phyloP scores from a whole-genome alignment of 2,329 filamentous ascomycete genomes.

The Colletotrichum sp. region DNA sequence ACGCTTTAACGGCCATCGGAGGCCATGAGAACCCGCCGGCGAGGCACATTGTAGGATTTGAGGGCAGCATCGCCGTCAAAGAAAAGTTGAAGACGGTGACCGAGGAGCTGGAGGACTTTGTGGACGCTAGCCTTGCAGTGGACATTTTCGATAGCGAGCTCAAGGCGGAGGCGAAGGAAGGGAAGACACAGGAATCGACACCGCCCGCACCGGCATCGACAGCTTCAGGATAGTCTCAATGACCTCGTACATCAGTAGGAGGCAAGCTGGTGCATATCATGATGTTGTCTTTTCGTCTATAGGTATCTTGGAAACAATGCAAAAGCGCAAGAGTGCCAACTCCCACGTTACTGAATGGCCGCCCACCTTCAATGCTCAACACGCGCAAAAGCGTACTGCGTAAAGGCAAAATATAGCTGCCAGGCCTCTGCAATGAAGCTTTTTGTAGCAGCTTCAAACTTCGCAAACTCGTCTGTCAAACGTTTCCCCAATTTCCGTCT shows the following conservation, averaged over 20 bases:
- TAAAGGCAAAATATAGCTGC: neutral
- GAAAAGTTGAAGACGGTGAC: slow-evolving; percentile 97
- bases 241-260: neutral
- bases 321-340: neutral
- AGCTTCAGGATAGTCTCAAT: neutral
- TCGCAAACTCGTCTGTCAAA: neutral
- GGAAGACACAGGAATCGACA: slow-evolving; percentile 30
- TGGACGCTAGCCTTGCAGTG: slow-evolving; percentile 84
- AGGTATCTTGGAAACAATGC: slow-evolving; percentile 3
- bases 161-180: slow-evolving; percentile 53
- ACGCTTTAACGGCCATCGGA: slow-evolving; percentile 88
- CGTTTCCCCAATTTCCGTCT: neutral
- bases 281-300: neutral
- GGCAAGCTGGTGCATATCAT: neutral
- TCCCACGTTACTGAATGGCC: neutral
- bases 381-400: neutral
- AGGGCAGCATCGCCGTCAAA: slow-evolving; percentile 86
- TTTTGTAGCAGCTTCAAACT: neutral
- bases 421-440: neutral
- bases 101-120: slow-evolving; percentile 95
- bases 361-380: neutral
- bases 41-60: slow-evolving; percentile 89
- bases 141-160: slow-evolving; percentile 71
- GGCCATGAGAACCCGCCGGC: slow-evolving; percentile 96
- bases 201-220: slow-evolving; percentile 21